phyloP scores from a whole-genome alignment of 352 stramenopile species.

The Pythium folliculosum region DNA sequence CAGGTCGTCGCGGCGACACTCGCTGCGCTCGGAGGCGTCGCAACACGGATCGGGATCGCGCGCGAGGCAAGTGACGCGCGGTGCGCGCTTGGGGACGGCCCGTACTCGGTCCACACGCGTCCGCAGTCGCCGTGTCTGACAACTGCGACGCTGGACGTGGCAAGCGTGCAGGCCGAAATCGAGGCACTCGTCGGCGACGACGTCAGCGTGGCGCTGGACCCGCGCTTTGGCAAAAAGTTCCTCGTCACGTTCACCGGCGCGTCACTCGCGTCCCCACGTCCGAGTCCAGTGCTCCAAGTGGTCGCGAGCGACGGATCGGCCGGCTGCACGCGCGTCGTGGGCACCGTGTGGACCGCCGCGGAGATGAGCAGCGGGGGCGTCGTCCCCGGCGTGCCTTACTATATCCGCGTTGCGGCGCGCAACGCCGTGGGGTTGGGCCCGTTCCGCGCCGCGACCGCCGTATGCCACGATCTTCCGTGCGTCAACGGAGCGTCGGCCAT shows the following conservation, averaged over 20 bases:
- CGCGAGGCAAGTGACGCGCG: slow-evolving; percentile 19
- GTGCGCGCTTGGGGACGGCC: slow-evolving; percentile 41
- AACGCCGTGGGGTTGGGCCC: slow-evolving; percentile 86
- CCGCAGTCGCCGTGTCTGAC: slow-evolving; percentile 54
- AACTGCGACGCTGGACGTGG: slow-evolving; percentile 32
- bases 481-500: slow-evolving; percentile 36
- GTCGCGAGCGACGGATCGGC: slow-evolving; percentile 56
- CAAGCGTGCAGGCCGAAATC: slow-evolving; percentile 36
- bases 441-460: slow-evolving; percentile 38
- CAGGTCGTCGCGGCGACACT: slow-evolving; percentile 41
- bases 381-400: slow-evolving; percentile 83
- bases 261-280: slow-evolving; percentile 43
- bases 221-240: slow-evolving; percentile 59
- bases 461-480: slow-evolving; percentile 59
- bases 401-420: slow-evolving; percentile 86
- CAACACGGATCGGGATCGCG: slow-evolving; percentile 46
- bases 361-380: slow-evolving; percentile 85
- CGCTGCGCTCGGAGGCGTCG: slow-evolving; percentile 20
- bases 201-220: slow-evolving; percentile 64
- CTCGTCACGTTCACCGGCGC: slow-evolving; percentile 89
- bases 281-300: slow-evolving; percentile 40
- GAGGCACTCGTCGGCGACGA: slow-evolving; percentile 52
- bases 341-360: slow-evolving; percentile 63
- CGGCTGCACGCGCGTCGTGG: slow-evolving; percentile 48
- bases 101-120: slow-evolving; percentile 55